A percentile compares a stretch with the other conserved stretches of the same genome.
Conservation (phyloP, 2,329 filamentous ascomycete genomes). For the Curvularia hawaiiensis region DNA sequence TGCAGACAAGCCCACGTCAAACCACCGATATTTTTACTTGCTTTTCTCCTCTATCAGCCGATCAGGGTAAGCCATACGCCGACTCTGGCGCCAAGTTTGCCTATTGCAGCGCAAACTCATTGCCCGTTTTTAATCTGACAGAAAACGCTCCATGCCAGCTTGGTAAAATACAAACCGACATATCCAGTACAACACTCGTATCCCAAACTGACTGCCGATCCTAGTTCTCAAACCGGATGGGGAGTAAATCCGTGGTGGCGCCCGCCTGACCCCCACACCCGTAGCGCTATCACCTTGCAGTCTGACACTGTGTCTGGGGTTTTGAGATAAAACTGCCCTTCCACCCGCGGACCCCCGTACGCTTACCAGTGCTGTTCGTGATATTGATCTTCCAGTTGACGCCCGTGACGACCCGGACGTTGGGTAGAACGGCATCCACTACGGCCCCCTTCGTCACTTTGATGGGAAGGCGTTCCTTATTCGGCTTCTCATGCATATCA, state of each 20-base stretch:
- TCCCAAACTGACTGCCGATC: slow-evolving; percentile 6
- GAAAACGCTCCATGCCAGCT: slow-evolving; percentile 5
- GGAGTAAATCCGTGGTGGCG: slow-evolving; percentile 6
- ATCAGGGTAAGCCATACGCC: neutral
- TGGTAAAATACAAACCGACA: neutral
- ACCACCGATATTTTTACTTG: neutral
- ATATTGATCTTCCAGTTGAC: slow-evolving; percentile 1
- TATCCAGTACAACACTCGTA: slow-evolving; percentile 1
- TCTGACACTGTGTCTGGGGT: neutral
- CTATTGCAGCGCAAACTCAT: neutral
- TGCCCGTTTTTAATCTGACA: slow-evolving; percentile 8
- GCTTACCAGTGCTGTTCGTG: neutral
- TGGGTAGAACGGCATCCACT: slow-evolving; percentile 18
- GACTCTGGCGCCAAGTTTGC: slow-evolving; percentile 1
- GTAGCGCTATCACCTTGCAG: slow-evolving; percentile 32
- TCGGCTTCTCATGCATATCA: slow-evolving; percentile 2
- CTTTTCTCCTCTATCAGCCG: neutral
- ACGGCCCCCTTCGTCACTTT: neutral
- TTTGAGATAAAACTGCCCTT: neutral
- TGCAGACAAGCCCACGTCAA: neutral
- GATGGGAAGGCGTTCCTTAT: slow-evolving; percentile 7
- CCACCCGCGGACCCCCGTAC: neutral
- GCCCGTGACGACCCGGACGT: slow-evolving; percentile 18
- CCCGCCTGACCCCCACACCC: slow-evolving; percentile 30
- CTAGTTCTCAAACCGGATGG: neutral